phyloP scores from a whole-genome alignment of 2,329 filamentous ascomycete species.

The Coniella vitis region DNA sequence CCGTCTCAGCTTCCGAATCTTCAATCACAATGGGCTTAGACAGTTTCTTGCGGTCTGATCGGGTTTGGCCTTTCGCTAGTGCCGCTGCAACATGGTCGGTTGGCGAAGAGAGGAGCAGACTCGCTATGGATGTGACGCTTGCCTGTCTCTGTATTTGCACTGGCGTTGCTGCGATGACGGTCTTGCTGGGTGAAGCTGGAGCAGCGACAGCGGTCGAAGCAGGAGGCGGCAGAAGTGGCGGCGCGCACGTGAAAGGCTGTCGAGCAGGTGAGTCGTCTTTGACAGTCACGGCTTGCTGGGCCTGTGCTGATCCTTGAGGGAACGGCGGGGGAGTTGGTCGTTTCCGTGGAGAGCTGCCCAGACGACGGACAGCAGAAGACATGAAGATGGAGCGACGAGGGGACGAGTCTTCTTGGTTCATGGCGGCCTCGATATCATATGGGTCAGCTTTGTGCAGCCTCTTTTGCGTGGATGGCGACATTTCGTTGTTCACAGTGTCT shows the following conservation, averaged over 20 bases:
- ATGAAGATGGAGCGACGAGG: background rate
- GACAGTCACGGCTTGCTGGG: background rate
- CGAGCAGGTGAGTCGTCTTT: too few relatives aligned
- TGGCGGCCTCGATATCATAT: constrained; percentile 10
- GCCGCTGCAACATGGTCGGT: constrained; percentile 9
- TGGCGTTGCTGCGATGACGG: background rate
- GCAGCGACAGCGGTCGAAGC: background rate
- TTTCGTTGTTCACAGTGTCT: background rate
- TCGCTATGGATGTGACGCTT: background rate
- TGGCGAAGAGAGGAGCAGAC: background rate
- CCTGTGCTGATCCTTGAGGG: background rate
- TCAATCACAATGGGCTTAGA: background rate
- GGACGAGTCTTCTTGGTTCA: background rate
- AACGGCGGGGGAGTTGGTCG: background rate
- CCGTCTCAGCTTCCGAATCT: constrained; percentile 2
- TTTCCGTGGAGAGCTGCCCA: background rate
- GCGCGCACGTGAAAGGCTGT: background rate
- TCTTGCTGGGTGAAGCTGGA: background rate
- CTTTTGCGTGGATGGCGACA: background rate
- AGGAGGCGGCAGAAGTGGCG: background rate
- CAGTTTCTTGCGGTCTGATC: background rate
- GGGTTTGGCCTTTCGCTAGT: background rate
- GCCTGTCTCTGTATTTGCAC: background rate
- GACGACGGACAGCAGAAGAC: constrained; percentile 5
- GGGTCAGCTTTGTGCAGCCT: constrained; percentile 7